Evolutionary conservation across 2,329 filamentous ascomycete species (phyloP).

Genomic region (Didymella segeticola): DNA sequence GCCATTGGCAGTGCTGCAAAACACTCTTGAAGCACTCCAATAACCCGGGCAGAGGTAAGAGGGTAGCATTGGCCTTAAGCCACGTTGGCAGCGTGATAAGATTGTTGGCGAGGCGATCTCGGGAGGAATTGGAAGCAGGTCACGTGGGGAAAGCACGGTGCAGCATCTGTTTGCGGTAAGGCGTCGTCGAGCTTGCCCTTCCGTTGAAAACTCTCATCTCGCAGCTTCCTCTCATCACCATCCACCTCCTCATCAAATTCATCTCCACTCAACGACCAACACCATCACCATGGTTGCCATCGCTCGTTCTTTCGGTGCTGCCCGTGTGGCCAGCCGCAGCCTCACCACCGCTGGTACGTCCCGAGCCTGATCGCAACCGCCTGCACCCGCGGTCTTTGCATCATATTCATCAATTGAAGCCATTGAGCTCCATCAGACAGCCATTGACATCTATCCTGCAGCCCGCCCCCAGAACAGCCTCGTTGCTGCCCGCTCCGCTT

Average conservation of each 20-base stretch:
- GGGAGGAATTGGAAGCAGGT: slow-evolving; percentile 16
- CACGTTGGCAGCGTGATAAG: slow-evolving; percentile 6
- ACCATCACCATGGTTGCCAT: slow-evolving; percentile 51
- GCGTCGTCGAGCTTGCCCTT: slow-evolving; percentile 27
- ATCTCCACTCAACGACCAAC: slow-evolving; percentile 50
- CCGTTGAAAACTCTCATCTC: slow-evolving; percentile 12
- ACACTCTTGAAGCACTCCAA: too few species aligned
- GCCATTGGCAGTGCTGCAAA: slow-evolving; percentile 7
- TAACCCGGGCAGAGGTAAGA: background rate
- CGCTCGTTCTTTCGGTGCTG: slow-evolving; percentile 49
- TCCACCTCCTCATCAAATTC: slow-evolving; percentile 36
- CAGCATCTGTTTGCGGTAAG: slow-evolving; percentile 18
- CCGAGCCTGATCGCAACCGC: slow-evolving; percentile 21
- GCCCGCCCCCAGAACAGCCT: slow-evolving; percentile 49
- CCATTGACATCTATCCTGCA: slow-evolving; percentile 44
- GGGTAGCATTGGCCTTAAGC: background rate
- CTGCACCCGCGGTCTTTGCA: slow-evolving; percentile 45
- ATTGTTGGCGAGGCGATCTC: slow-evolving; percentile 19
- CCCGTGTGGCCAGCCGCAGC: slow-evolving; percentile 50
- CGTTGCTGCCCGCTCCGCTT: slow-evolving; percentile 49
- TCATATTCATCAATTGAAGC: slow-evolving; percentile 23
- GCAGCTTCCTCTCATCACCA: slow-evolving; percentile 20
- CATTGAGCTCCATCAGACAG: slow-evolving; percentile 40
- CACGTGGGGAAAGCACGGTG: slow-evolving; percentile 12
- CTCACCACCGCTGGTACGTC: slow-evolving; percentile 49